These are phyloP conservation scores for Lachnellula arida DNA, from an alignment of 2,329 filamentous ascomycete species.

Conservation along the genomic window DNA sequence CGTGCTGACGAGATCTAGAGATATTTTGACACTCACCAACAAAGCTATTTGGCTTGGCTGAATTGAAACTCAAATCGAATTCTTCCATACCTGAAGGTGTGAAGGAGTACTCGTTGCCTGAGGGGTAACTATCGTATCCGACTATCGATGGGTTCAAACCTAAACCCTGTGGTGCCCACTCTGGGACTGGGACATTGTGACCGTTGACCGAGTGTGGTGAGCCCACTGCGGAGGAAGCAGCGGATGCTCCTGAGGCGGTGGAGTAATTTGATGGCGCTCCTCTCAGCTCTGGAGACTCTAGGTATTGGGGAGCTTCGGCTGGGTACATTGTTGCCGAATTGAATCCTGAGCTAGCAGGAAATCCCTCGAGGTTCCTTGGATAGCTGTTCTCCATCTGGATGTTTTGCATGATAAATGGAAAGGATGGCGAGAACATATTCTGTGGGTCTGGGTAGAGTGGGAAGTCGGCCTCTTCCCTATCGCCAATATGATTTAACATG, in stretches of 20 bases:
- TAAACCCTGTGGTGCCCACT: slow-evolving; percentile 29
- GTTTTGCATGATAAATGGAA: slow-evolving; percentile 40
- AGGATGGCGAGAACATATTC: slow-evolving; percentile 37
- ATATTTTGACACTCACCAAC: slow-evolving; percentile 41
- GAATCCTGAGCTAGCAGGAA: slow-evolving; percentile 41
- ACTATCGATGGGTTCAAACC: slow-evolving; percentile 31
- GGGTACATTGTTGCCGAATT: slow-evolving; percentile 44
- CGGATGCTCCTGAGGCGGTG: slow-evolving; percentile 31
- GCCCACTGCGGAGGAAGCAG: slow-evolving; percentile 31
- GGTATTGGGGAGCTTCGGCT: slow-evolving; percentile 29
- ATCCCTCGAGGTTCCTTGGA: slow-evolving; percentile 28
- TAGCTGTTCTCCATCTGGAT: slow-evolving; percentile 41
- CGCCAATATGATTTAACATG: slow-evolving; percentile 68
- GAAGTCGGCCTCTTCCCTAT: slow-evolving; percentile 34
- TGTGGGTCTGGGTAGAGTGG: slow-evolving; percentile 44
- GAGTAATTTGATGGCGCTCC: slow-evolving; percentile 30
- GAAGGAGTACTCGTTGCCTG: slow-evolving; percentile 29
- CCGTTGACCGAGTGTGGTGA: slow-evolving; percentile 31
- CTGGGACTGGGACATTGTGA: slow-evolving; percentile 24
- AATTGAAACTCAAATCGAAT: slow-evolving; percentile 34
- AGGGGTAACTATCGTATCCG: slow-evolving; percentile 24
- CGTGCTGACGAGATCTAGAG: slow-evolving; percentile 33
- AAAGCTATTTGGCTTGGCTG: slow-evolving; percentile 39
- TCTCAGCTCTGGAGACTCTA: slow-evolving; percentile 29
- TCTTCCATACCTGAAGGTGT: slow-evolving; percentile 33